Conservation (phyloP, 768 basidiomycete genomes). For the Russula griseocarnosa region DNA sequence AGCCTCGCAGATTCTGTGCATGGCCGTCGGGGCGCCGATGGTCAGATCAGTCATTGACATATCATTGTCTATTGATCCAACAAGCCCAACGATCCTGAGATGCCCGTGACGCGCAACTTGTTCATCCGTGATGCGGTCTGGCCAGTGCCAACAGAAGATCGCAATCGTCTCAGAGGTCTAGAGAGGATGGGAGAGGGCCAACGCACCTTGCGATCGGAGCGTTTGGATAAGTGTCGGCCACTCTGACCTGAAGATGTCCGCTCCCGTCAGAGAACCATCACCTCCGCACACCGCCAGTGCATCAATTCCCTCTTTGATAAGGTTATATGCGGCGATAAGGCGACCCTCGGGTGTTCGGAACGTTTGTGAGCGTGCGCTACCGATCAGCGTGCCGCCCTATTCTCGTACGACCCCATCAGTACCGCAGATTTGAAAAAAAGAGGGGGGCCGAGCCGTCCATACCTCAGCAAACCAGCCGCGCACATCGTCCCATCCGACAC, state of each 20-base stretch:
- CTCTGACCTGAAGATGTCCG: conserved; percentile 88
- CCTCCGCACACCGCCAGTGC: conserved; percentile 96
- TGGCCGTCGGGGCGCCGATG: conserved; percentile 92
- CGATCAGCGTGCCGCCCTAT: conserved; percentile 92
- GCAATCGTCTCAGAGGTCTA: background rate
- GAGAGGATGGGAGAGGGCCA: background rate
- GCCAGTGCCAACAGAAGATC: background rate
- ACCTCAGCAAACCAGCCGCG: conserved; percentile 89
- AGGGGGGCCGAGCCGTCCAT: conserved; percentile 27
- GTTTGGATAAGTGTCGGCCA: conserved; percentile 84
- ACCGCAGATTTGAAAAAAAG: background rate
- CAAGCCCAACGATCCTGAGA: conserved; percentile 95
- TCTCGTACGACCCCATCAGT: background rate
- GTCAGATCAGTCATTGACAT: conserved; percentile 98
- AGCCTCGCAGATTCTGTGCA: conserved; percentile 95
- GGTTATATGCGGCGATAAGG: conserved; percentile 80
- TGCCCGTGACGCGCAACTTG: conserved; percentile 72
- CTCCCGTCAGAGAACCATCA: conserved; percentile 94
- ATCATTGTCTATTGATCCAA: conserved; percentile 98
- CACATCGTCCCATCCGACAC: conserved; percentile 98
- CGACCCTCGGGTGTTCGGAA: conserved; percentile 90
- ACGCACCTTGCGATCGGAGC: conserved; percentile 58
- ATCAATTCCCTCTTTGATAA: conserved; percentile 96
- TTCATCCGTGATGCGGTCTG: conserved; percentile 70
- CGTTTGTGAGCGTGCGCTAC: conserved; percentile 80